Evolutionary conservation across 176 grass and related monocot genomes (phyloP).

Genomic region (Oryza glumipatula): DNA sequence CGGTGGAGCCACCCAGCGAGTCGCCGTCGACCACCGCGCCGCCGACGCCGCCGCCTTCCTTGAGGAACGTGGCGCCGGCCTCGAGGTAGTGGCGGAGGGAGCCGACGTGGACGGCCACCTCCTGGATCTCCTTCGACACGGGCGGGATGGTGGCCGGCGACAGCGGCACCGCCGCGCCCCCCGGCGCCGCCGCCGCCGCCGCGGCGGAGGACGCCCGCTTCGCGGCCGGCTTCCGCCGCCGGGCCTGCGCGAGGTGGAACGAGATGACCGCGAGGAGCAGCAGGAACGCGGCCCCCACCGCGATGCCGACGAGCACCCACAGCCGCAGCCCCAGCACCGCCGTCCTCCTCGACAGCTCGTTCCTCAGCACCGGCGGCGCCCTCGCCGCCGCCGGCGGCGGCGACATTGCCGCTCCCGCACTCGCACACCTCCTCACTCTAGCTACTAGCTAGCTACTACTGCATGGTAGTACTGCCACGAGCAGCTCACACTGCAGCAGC

Average conservation of each 20-base stretch:
- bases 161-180: slow-evolving; percentile 5
- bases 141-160: slow-evolving; percentile 60
- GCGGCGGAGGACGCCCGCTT: background rate
- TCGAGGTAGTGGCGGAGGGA: slow-evolving; percentile 59
- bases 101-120: slow-evolving; percentile 69
- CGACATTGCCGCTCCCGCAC: background rate
- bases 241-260: slow-evolving; percentile 59
- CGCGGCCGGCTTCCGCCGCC: slow-evolving; percentile 28
- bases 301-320: slow-evolving; percentile 87
- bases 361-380: slow-evolving; percentile 58
- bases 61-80: slow-evolving; percentile 47
- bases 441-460: background rate
- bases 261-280: slow-evolving; percentile 82
- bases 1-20: slow-evolving; percentile 35
- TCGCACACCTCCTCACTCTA: background rate
- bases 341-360: slow-evolving; percentile 70
- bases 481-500: slow-evolving; percentile 4
- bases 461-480: slow-evolving; percentile 38
- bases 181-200: background rate
- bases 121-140: slow-evolving; percentile 96
- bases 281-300: slow-evolving; percentile 74
- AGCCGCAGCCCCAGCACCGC: slow-evolving; percentile 81
- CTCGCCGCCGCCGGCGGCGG: slow-evolving; percentile 16
- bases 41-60: slow-evolving; percentile 28
- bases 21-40: slow-evolving; percentile 25